These are phyloP conservation scores for Cordyceps javanica DNA, from an alignment of 2,329 filamentous ascomycete genomes.

Conservation along the genomic window DNA sequence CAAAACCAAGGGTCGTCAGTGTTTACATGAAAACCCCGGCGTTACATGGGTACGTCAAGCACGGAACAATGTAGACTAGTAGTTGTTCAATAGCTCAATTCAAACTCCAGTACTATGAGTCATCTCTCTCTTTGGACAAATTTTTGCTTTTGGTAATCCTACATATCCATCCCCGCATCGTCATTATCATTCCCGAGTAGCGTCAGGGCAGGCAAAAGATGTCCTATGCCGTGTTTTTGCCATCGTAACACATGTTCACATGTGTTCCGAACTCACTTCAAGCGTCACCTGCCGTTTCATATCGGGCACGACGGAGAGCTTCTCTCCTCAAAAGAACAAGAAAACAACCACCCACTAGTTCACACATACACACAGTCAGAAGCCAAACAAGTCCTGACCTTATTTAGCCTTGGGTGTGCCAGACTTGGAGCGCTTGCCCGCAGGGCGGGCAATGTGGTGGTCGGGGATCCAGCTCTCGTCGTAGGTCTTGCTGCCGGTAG, in stretches of 20 bases:
- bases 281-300: neutral
- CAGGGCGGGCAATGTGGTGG: conserved; percentile 82
- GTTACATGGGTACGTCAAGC: no score
- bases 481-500: conserved; percentile 65
- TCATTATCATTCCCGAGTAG: neutral
- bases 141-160: neutral
- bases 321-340: neutral
- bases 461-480: conserved; percentile 93
- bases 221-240: neutral
- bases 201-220: neutral
- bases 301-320: neutral
- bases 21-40: no score
- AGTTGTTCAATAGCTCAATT: neutral
- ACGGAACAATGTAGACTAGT: no score
- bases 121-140: neutral
- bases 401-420: conserved; percentile 35
- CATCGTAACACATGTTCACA: neutral
- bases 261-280: neutral
- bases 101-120: neutral
- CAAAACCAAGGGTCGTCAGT: no score
- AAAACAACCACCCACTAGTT: no score
- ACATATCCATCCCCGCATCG: neutral
- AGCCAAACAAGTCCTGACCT: neutral
- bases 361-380: no score
- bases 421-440: conserved; percentile 56